Evolutionary conservation across 257 asterid genomes (phyloP).

Genomic region (Verbena officinalis): DNA sequence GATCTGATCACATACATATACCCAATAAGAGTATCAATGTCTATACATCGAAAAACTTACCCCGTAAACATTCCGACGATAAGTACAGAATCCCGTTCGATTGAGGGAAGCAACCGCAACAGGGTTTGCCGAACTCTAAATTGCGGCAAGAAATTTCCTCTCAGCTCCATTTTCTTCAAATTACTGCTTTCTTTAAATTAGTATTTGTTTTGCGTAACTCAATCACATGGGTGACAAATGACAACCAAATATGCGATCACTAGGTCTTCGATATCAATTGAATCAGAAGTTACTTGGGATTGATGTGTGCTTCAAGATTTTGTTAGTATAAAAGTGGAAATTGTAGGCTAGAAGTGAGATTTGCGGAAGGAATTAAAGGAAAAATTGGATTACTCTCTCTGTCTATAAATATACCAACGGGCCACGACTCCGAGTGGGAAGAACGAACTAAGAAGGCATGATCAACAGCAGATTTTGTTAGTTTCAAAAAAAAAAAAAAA

Average conservation of each 20-base stretch:
- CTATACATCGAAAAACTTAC: constrained; percentile 25
- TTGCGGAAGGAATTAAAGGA: constrained; percentile 13
- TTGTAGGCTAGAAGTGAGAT: constrained; percentile 16
- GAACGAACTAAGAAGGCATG: background rate
- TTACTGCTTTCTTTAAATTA: too few relatives aligned
- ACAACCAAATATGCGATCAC: constrained; percentile 11
- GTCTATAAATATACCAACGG: constrained; percentile 2
- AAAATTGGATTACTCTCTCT: constrained; percentile 3
- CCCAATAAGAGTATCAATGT: background rate
- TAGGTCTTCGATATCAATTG: background rate
- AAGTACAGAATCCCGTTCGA: constrained; percentile 34
- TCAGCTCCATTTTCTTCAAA: constrained; percentile 60
- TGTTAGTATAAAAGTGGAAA: background rate
- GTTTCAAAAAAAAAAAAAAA: too few relatives aligned
- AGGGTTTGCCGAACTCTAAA: constrained; percentile 42
- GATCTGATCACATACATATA: background rate
- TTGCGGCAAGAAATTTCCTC: constrained; percentile 51
- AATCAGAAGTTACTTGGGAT: background rate
- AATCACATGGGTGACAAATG: constrained; percentile 29
- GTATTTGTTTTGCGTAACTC: background rate
- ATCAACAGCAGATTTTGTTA: constrained; percentile 25
- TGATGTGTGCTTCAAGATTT: background rate
- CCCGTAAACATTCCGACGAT: constrained; percentile 45
- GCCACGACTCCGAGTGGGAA: background rate
- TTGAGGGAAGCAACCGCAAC: constrained; percentile 29